phyloP scores from a whole-genome alignment of 225 moss, liverwort and hornwort species.

The Physcomitrellopsis africana region DNA sequence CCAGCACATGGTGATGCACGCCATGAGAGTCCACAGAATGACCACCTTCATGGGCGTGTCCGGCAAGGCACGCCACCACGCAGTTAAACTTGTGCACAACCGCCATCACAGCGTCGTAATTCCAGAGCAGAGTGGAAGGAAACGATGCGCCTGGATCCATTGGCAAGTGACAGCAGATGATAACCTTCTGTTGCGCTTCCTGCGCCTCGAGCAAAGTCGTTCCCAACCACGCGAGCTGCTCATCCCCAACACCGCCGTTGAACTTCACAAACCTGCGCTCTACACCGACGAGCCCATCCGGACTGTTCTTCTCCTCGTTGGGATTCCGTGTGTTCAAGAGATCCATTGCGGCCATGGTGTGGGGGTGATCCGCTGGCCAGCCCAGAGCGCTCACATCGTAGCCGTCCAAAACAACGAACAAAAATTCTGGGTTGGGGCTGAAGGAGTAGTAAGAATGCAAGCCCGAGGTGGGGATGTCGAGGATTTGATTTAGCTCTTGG shows the following conservation, averaged over 20 bases:
- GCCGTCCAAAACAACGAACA: constrained; percentile 80
- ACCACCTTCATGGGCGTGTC: constrained; percentile 85
- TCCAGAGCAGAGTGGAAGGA: constrained; percentile 79
- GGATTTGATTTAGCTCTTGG: constrained; percentile 56
- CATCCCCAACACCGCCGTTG: constrained; percentile 77
- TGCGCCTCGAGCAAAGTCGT: constrained; percentile 50
- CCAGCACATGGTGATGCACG: constrained; percentile 82
- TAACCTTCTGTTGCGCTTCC: constrained; percentile 54
- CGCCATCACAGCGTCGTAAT: constrained; percentile 74
- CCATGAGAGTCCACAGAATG: constrained; percentile 71
- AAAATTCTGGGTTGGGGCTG: constrained; percentile 53
- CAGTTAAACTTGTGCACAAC: constrained; percentile 67
- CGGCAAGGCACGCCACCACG: constrained; percentile 84
- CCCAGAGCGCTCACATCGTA: constrained; percentile 92
- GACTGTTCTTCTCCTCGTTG: constrained; percentile 82
- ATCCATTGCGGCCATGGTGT: constrained; percentile 56
- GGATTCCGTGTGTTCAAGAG: constrained; percentile 68
- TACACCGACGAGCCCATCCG: constrained; percentile 67
- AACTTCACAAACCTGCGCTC: constrained; percentile 79
- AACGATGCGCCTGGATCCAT: constrained; percentile 56
- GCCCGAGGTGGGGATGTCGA: constrained; percentile 60
- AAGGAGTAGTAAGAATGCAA: constrained; percentile 73
- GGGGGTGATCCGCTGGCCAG: constrained; percentile 79
- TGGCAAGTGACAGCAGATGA: constrained; percentile 89
- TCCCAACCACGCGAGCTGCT: constrained; percentile 78